These are phyloP conservation scores for Dothiorella sarmentorum DNA, from an alignment of 2,329 filamentous ascomycete species.

Conservation along the genomic window DNA sequence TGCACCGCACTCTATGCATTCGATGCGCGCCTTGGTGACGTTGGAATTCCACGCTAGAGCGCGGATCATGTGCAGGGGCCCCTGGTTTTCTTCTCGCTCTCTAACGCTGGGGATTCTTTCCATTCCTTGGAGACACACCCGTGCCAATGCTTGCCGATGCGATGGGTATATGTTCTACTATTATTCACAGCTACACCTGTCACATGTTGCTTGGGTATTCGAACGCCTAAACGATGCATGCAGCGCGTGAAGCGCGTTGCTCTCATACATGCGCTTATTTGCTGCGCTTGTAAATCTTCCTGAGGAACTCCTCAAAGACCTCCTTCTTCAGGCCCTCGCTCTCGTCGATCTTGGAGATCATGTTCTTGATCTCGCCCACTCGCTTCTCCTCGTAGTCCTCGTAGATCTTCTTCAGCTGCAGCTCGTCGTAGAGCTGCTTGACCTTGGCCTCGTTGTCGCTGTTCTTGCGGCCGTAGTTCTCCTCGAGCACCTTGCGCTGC, in stretches of 20 bases:
- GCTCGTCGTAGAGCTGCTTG: slow-evolving; percentile 84
- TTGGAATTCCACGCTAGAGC: too few relatives aligned
- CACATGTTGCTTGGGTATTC: background rate
- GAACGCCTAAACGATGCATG: background rate
- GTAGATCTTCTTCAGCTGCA: slow-evolving; percentile 80
- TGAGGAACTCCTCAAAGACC: slow-evolving; percentile 84
- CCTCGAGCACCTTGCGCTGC: slow-evolving; percentile 82
- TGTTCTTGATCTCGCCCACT: slow-evolving; percentile 70
- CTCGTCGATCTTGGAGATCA: slow-evolving; percentile 81
- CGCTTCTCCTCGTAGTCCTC: slow-evolving; percentile 84
- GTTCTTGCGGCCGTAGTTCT: slow-evolving; percentile 94
- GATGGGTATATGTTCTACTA: slow-evolving; percentile 17
- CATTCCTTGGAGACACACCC: too few relatives aligned
- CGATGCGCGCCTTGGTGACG: too few relatives aligned
- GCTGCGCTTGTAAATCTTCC: slow-evolving; percentile 97
- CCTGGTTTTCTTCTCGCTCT: too few relatives aligned
- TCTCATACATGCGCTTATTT: slow-evolving; percentile 57
- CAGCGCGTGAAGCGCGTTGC: background rate
- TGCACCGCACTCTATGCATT: too few relatives aligned
- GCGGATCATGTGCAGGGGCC: background rate
- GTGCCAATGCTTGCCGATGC: background rate
- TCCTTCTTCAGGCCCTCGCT: slow-evolving; percentile 82
- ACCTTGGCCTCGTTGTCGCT: slow-evolving; percentile 74
- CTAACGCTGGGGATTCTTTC: background rate
- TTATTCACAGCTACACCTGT: background rate